These are phyloP conservation scores for Eucommia ulmoides DNA, from an alignment of 257 asterid genomes.

Conservation along the genomic window DNA sequence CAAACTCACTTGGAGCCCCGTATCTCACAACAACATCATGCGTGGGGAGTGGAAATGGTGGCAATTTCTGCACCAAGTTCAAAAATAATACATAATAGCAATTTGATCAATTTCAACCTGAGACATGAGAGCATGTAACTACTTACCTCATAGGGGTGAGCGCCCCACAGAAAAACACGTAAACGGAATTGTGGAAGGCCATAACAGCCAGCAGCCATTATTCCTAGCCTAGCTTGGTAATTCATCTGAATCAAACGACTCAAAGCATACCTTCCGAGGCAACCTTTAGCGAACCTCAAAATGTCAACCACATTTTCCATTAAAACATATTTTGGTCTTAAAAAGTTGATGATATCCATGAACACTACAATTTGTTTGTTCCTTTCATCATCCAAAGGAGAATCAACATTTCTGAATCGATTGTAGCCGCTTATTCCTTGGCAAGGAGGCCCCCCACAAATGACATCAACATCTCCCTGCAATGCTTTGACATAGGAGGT, in stretches of 20 bases:
- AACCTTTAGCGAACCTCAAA: constrained; percentile 27
- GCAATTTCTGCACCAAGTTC: not conserved
- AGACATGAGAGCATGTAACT: not conserved
- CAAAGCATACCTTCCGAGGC: not conserved
- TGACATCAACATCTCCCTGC: too few relatives aligned
- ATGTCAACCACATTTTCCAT: constrained; percentile 49
- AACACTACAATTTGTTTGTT: constrained; percentile 30
- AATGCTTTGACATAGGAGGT: not conserved
- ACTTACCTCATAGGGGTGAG: not conserved
- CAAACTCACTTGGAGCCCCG: constrained; percentile 34
- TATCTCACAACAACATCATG: constrained; percentile 18
- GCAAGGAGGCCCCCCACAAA: too few relatives aligned
- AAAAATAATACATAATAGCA: not conserved
- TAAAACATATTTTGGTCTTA: constrained; percentile 38
- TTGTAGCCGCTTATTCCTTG: constrained; percentile 54
- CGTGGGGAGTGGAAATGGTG: not conserved
- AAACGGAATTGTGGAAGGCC: constrained; percentile 1
- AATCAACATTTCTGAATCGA: constrained; percentile 32
- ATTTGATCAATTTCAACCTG: not conserved
- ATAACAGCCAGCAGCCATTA: not conserved
- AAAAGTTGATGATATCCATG: constrained; percentile 37
- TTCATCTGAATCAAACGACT: not conserved
- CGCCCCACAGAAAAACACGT: constrained; percentile 1
- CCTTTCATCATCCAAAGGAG: constrained; percentile 39
- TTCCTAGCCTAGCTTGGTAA: not conserved